These are phyloP conservation scores for Guillardia theta DNA, from an alignment of 78 protist species.

Conservation along the genomic window DNA sequence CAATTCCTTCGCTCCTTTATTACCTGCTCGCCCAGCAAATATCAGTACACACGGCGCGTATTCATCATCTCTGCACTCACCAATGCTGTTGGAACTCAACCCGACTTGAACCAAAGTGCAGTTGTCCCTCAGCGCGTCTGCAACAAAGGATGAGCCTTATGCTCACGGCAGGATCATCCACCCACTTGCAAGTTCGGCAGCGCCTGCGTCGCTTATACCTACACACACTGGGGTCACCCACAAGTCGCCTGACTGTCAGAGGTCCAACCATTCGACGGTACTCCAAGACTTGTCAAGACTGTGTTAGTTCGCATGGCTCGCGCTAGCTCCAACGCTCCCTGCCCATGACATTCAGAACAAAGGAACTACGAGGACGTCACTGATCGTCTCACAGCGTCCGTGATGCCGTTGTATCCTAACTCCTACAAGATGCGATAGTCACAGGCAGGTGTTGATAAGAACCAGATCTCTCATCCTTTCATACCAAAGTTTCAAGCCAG, in stretches of 20 bases:
- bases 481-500: neutral
- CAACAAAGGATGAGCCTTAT: neutral
- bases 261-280: neutral
- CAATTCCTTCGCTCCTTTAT: neutral
- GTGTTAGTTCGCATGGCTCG: neutral
- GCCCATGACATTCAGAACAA: neutral
- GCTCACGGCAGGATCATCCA: neutral
- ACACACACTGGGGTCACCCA: neutral
- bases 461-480: too few species aligned
- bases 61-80: too few species aligned
- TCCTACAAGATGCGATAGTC: too few species aligned
- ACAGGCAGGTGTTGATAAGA: too few species aligned
- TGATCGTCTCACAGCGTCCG: neutral
- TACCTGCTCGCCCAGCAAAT: too few species aligned
- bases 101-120: too few species aligned
- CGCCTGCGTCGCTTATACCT: neutral
- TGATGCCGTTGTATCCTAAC: neutral
- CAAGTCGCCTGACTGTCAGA: too few species aligned
- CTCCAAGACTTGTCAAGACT: neutral
- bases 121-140: neutral
- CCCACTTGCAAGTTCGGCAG: neutral
- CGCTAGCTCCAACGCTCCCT: neutral
- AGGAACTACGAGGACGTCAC: neutral
- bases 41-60: too few species aligned
- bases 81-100: neutral